Evolutionary conservation across 164 flowering plant species (phyloP).

Genomic region (Magnolia kwangsiensis): DNA sequence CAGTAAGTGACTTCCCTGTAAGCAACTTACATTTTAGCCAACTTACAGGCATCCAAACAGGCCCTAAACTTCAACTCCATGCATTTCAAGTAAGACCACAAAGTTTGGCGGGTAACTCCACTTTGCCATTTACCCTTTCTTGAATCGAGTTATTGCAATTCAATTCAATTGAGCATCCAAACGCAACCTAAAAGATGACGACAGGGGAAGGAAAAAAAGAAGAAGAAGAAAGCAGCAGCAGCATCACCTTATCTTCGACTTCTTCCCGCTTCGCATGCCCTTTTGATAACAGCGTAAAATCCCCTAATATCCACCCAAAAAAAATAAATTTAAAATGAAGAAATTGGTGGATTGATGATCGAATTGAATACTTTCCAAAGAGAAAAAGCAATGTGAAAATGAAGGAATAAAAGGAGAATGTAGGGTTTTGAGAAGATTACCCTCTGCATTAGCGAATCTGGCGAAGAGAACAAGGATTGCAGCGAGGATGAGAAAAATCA

Average conservation of each 20-base stretch:
- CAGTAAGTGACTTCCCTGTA: too few relatives aligned
- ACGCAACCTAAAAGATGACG: not conserved
- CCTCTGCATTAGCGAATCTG: conserved; percentile 58
- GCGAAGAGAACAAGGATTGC: conserved; percentile 19
- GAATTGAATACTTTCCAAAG: not conserved
- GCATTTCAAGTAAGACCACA: too few relatives aligned
- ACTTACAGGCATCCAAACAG: too few relatives aligned
- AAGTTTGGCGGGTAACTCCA: too few relatives aligned
- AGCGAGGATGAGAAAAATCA: conserved; percentile 15
- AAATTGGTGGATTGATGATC: not conserved
- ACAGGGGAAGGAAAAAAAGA: not conserved
- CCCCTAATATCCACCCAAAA: conserved; percentile 38
- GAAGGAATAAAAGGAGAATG: not conserved
- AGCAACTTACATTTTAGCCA: too few relatives aligned
- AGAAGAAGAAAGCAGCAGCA: too few relatives aligned
- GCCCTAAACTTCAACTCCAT: too few relatives aligned
- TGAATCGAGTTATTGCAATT: too few relatives aligned
- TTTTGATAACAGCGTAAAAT: conserved; percentile 63
- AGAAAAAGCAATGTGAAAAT: not conserved
- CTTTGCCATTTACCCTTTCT: too few relatives aligned
- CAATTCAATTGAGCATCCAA: too few relatives aligned
- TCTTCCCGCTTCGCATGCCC: conserved; percentile 58
- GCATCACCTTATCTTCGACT: conserved; percentile 71
- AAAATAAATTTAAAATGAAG: not conserved
- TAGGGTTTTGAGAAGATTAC: conserved; percentile 27